Evolutionary conservation across 179 eudicot genomes (phyloP), one percentile per base, ranked within the genome.

Genomic region (Spergularia azorica): DNA sequence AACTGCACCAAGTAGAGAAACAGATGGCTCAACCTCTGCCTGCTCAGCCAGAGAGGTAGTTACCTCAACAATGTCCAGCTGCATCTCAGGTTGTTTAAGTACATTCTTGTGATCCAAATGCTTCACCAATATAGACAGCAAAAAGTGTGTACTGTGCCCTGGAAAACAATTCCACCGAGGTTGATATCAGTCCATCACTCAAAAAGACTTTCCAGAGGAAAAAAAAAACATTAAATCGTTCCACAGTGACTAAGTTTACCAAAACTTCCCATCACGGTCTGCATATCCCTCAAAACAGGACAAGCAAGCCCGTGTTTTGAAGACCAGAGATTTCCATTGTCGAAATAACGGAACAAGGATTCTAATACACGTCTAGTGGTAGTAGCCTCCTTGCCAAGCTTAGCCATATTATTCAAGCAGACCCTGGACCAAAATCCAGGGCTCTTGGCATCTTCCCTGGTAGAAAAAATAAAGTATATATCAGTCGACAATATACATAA

Each of bases 31-130:
- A 52, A 85, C 82, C 79, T 86, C 95, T 63, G 96, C 84, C 54
- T 74, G 87, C 75, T 79, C 83, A 82, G 97, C 91, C 80, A 96
- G 92, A 77, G 87, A 82, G 74, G 91, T 87, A 75, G 89, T 77
- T 70, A 88, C 95, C 79, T 86, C 82, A 72, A 96, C 84, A 77
- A 96, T 94, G 80, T 94, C 91, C 83, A 94, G 85, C 83, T 89
- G 98, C 90, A 92, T 92, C 70, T 90, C 87, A 9, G 93, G 98
- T 81, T 87, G 86, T 84, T 89, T 89, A 52, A 90, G 88, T 56
- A 94, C 96, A 85, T 90, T 96, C 79, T 94, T 96, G 84, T 94
- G 98, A 83, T 96, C 99, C 76, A 96, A 88, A 89, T 96, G 99
- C 86, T 96, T 96, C 82, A 96, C 79, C 84, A 96, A 84, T 74